Evolutionary conservation across 2,329 filamentous ascomycete genomes (phyloP).

Genomic region (Exophiala spinifera): DNA sequence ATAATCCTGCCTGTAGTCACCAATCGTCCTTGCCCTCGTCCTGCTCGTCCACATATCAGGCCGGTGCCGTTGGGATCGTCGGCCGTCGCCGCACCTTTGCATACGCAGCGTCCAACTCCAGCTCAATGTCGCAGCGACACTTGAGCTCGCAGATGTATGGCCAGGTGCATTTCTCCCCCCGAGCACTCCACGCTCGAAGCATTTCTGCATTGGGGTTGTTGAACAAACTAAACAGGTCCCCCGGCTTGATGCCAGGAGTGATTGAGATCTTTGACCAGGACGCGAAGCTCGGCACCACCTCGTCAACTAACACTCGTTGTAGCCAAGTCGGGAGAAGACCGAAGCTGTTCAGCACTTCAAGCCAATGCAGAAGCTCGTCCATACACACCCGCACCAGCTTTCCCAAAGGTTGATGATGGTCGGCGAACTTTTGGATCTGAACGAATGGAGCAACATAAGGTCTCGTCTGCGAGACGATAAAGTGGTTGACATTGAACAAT

Average conservation of each 20-base stretch:
- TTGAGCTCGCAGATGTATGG: constrained; percentile 79
- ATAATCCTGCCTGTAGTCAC: too few species aligned
- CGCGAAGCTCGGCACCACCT: constrained; percentile 79
- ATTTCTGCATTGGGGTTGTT: constrained; percentile 76
- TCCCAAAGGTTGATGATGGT: constrained; percentile 67
- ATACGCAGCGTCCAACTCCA: constrained; percentile 82
- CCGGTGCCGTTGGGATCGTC: not conserved
- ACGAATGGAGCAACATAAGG: constrained; percentile 89
- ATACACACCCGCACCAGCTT: constrained; percentile 56
- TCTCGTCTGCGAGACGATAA: constrained; percentile 97
- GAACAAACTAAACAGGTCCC: constrained; percentile 72
- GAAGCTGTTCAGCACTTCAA: constrained; percentile 76
- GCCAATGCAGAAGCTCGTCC: constrained; percentile 57
- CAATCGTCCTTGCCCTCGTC: constrained; percentile 3
- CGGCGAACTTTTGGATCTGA: constrained; percentile 63
- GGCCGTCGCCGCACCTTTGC: constrained; percentile 63
- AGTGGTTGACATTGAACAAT: constrained; percentile 98
- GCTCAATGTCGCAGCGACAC: constrained; percentile 79
- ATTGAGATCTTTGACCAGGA: constrained; percentile 97
- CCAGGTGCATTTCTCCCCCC: constrained; percentile 87
- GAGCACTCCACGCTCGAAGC: constrained; percentile 78
- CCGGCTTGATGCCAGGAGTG: constrained; percentile 71
- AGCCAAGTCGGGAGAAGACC: constrained; percentile 73
- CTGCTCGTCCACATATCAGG: constrained; percentile 10
- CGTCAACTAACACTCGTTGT: constrained; percentile 67